Conservation (phyloP, 1,284 basidiomycete species). For the Singerocomus inundabilis region DNA sequence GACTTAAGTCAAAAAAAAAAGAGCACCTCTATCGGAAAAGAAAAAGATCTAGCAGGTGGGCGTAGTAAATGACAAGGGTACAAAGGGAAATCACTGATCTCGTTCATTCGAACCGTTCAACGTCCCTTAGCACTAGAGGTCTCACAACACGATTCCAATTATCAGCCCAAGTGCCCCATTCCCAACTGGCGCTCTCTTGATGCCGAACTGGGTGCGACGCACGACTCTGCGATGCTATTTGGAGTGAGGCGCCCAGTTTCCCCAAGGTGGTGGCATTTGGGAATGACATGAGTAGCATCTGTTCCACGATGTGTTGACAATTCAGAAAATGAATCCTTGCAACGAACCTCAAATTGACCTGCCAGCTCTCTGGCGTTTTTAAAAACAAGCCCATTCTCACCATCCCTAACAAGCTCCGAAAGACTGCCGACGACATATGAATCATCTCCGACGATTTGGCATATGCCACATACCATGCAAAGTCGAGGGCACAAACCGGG, state of each 20-base stretch:
- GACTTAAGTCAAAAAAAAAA: too few species aligned
- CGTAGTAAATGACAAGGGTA: neutral
- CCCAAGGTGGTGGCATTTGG: conserved; percentile 52
- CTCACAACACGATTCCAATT: conserved; percentile 76
- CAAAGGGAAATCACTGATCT: neutral
- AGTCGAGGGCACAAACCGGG: conserved; percentile 89
- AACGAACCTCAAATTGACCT: conserved; percentile 63
- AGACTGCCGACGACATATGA: conserved; percentile 50
- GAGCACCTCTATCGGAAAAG: conserved; percentile 7
- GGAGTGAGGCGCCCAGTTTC: conserved; percentile 43
- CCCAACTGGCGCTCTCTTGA: conserved; percentile 39
- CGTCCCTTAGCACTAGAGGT: conserved; percentile 58
- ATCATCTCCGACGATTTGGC: neutral
- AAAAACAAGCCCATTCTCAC: conserved; percentile 83
- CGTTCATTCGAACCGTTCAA: conserved; percentile 30
- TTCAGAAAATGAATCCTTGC: neutral
- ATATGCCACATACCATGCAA: conserved; percentile 64
- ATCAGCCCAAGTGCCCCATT: conserved; percentile 79
- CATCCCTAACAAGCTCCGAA: conserved; percentile 82
- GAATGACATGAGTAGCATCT: conserved; percentile 64
- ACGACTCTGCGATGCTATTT: conserved; percentile 13
- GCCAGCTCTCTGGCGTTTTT: conserved; percentile 67
- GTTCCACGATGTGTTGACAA: conserved; percentile 2
- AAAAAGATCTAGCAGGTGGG: too few species aligned
- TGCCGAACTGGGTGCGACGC: conserved; percentile 8